These are phyloP conservation scores for Benincasa hispida DNA, from an alignment of 306 rosid genomes.

Conservation along the genomic window DNA sequence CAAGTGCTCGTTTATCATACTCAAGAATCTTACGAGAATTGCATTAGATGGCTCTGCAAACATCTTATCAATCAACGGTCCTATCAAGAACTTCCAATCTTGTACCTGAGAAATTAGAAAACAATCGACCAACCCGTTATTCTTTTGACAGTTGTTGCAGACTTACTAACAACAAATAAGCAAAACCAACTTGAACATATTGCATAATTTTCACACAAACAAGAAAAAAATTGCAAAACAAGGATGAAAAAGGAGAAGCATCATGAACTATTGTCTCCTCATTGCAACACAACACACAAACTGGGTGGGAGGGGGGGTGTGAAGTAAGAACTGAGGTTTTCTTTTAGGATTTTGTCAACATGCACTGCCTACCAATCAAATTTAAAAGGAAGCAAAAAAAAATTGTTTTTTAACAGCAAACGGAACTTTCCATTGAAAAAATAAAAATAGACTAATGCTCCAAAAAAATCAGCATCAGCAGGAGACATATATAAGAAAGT, in stretches of 20 bases:
- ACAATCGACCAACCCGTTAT: conserved; percentile 5
- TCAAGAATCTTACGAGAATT: conserved; percentile 54
- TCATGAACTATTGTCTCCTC: background rate
- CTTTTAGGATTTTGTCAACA: background rate
- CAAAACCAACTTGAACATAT: background rate
- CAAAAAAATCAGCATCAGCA: background rate
- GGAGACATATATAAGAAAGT: background rate
- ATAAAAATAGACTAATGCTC: background rate
- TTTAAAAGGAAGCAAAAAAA: too few relatives aligned
- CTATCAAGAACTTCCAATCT: conserved; percentile 60
- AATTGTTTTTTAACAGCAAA: too few relatives aligned
- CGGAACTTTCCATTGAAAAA: background rate
- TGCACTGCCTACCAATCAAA: background rate
- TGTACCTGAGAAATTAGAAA: conserved; percentile 42
- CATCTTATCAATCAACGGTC: conserved; percentile 75
- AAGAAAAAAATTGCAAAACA: background rate
- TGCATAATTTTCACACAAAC: background rate
- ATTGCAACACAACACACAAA: background rate
- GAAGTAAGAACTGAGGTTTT: background rate
- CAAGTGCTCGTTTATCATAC: conserved; percentile 57
- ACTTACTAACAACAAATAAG: background rate
- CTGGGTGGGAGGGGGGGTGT: background rate
- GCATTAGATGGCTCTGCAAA: conserved; percentile 87
- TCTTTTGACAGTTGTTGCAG: background rate
- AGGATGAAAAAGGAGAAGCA: background rate